Evolutionary conservation across 371 early-diverging fungal species (phyloP).

Genomic region (Mucor ambiguus): DNA sequence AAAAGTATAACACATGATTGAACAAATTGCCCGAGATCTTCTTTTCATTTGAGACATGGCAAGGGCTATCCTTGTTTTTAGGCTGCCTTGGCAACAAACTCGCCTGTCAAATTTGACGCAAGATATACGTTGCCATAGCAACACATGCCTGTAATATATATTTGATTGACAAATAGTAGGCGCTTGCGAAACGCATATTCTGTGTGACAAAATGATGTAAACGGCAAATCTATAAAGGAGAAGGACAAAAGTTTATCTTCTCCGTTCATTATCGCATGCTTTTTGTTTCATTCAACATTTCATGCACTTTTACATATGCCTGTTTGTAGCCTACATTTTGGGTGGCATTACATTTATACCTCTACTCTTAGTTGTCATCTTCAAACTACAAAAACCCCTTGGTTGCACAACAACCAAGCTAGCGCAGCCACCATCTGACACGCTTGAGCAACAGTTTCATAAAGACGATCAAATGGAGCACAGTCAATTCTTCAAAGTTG

Average conservation of each 20-base stretch:
- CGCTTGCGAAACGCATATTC: not conserved
- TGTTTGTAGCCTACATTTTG: slow-evolving; percentile 39
- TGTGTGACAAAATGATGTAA: slow-evolving; percentile 2
- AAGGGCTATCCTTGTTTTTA: not conserved
- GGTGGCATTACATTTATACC: slow-evolving; percentile 55
- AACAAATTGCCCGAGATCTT: not conserved
- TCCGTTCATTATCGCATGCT: not conserved
- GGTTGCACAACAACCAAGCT: not conserved
- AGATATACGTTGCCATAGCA: not conserved
- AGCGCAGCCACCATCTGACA: not conserved
- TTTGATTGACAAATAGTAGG: not conserved
- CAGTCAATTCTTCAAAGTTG: slow-evolving; percentile 46
- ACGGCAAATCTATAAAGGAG: not conserved
- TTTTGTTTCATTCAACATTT: not conserved
- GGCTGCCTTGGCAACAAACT: not conserved
- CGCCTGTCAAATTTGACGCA: not conserved
- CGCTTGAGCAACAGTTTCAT: slow-evolving; percentile 12
- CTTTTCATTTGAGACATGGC: not conserved
- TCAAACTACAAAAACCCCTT: not conserved
- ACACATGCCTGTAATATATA: too few relatives aligned
- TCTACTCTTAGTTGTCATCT: slow-evolving; percentile 16
- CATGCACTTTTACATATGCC: slow-evolving; percentile 10
- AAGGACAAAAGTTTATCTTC: not conserved
- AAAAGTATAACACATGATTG: not conserved
- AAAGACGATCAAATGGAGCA: slow-evolving; percentile 12